Evolutionary conservation across 177 flowering plant genomes (phyloP), one percentile per base, ranked within the genome.

Genomic region (Vitis hybrid): DNA sequence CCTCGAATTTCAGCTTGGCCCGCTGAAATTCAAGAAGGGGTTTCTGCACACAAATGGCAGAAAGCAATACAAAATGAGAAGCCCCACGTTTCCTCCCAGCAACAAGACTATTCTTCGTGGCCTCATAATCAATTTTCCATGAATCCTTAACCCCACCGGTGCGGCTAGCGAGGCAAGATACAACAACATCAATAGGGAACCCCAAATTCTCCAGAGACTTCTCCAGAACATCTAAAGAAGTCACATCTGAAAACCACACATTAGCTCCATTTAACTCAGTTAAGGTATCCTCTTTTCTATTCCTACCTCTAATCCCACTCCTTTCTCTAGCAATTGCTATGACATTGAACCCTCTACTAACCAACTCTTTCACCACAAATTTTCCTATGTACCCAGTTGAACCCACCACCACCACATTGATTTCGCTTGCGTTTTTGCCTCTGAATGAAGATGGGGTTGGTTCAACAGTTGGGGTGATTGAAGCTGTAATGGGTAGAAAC

Each of bases 331-430:
- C 92, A 66, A 92, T 70, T 13, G 97, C 90, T 8, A 91, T 84
- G 9, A 91, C 95, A 79, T 91, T 88, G 68, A 87, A 94, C 48
- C 95, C 95, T 60, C 97, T 81, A 7, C 74, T 79, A 55, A 92
- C 78, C 64, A 94, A 66, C 78, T 90, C 97, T 60, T 80, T 86
- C 51, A 85, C 97, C 2, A 90, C 97, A 75, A 89, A 94, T 64
- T 86, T 92, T 4, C 98, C 98, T 64, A 92, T 92, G 67, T 94
- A 94, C 72, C 97, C 98, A 75, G 98, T 94, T 53, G 97, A 86
- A 60, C 98, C 98, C 75, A 91, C 98, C 19, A 92, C 94, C 70
- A 92, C 70, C 68, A 94, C 79, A 70, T 89, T 94, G 59, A 89
- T 78, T 51, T 92, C 91, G 71, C 86, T 79, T 2, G 97, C 90